A percentile compares a stretch with the other conserved stretches of the same genome.
Evolutionary conservation across 345 rosid genomes (phyloP).

Genomic region (Pelargonium nanum): DNA sequence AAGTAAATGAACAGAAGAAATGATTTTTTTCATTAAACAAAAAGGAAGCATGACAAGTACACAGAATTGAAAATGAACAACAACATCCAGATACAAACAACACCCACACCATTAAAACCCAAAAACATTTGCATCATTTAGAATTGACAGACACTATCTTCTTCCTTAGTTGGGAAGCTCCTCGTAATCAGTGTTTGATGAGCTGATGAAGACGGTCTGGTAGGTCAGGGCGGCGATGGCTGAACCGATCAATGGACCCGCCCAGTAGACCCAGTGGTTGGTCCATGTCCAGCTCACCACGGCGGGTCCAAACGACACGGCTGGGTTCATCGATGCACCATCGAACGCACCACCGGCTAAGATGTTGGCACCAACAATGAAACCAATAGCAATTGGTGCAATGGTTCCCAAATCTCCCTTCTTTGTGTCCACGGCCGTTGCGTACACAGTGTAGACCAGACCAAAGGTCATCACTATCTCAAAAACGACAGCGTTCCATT

Average conservation of each 20-base stretch:
- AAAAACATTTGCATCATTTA: conserved; percentile 8
- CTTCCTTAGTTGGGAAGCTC: conserved; percentile 36
- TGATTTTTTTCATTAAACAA: conserved; percentile 11
- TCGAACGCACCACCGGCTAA: conserved; percentile 87
- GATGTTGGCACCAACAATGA: conserved; percentile 87
- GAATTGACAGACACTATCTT: too few relatives aligned
- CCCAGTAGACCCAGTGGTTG: conserved; percentile 93
- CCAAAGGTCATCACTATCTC: conserved; percentile 98
- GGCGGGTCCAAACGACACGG: conserved; percentile 94
- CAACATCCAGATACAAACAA: conserved; percentile 22
- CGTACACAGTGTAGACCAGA: conserved; percentile 75
- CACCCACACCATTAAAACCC: conserved; percentile 15
- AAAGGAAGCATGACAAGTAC: conserved; percentile 8
- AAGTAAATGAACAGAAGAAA: conserved; percentile 1
- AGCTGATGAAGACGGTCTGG: conserved; percentile 43
- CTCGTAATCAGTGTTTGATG: conserved; percentile 44
- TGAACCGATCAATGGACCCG: conserved; percentile 79
- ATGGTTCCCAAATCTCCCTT: conserved; percentile 68
- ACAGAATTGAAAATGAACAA: conserved; percentile 17
- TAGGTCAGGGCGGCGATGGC: conserved; percentile 68
- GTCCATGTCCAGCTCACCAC: conserved; percentile 92
- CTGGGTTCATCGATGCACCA: conserved; percentile 94
- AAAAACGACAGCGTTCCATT: conserved; percentile 67
- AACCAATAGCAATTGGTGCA: conserved; percentile 81
- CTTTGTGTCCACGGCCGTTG: conserved; percentile 88